Evolutionary conservation across 805 yeast genomes (phyloP), one percentile per base, ranked within the genome.

Genomic region (Kregervanrija fluxuum): DNA sequence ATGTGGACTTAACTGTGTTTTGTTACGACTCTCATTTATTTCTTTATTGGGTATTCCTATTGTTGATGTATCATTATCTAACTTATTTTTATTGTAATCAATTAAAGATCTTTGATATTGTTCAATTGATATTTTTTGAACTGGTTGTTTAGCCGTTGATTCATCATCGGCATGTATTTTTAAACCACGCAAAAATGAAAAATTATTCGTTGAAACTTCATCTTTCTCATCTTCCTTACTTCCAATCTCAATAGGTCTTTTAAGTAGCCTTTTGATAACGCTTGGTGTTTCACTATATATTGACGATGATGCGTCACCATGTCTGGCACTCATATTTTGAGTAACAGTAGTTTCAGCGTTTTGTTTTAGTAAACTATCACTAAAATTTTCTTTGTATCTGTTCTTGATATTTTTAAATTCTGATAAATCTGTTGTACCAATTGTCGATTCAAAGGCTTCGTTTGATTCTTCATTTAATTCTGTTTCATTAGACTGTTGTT

Each of bases 321-420:
- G 4, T 22, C 8, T 22, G 11, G 35, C 14, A 13, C 10, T 12
- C n/a, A 13, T 13, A 13, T 33, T 13, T 13, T 12, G 35, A 5
- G 35, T 13, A 33, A n/a, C 11, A 4, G 28, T 22, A 33, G 35
- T 33, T 33, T 33, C 35, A 9, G 35, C 35, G 28, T 22, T 22
- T 22, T 22, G 8, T 22, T 22, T 22, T 22, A 5, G 28, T 22
- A 22, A 22, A 22, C 28, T 22, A 22, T 22, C 28, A 17, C 43
- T 44, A 11, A 50, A 48, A 31, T 48, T 50, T 5, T 41, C 45
- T 16, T 45, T 48, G 28, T 52, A 48, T 32, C 51, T 13, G 22
- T 50, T 37, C 10, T 38, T 42, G 2, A 50, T 41, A 11, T 48
- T 41, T 15, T n/a, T 34, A 28, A 34, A 33, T 30, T 45, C 43